A percentile compares a stretch with the other conserved stretches of the same genome.
These are phyloP conservation scores for Dactylonectria macrodidyma DNA, from an alignment of 2,329 filamentous ascomycete species.

Conservation along the genomic window DNA sequence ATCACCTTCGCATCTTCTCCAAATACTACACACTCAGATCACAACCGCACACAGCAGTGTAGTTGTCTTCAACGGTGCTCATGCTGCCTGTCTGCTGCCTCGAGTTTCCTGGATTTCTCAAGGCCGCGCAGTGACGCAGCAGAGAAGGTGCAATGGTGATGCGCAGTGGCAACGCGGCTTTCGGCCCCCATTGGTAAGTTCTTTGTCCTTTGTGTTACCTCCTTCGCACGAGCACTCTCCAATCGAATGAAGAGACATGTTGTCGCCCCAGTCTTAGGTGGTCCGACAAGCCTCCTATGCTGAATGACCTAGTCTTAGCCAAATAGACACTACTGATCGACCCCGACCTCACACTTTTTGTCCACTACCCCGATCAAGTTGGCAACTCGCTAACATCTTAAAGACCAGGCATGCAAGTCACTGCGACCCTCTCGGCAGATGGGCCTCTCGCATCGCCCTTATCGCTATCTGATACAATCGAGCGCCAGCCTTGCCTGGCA, in stretches of 20 bases:
- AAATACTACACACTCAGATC: conserved; percentile 2
- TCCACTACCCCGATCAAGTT: conserved; percentile 16
- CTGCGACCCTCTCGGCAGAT: conserved; percentile 4
- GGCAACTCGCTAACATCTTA: conserved; percentile 40
- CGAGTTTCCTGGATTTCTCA: not conserved
- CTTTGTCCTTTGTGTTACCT: conserved; percentile 9
- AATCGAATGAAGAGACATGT: conserved; percentile 61
- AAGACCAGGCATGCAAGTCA: conserved; percentile 30
- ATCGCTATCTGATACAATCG: conserved; percentile 60
- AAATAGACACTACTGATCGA: conserved; percentile 68
- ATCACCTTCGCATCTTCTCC: conserved; percentile 39
- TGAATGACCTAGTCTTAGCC: conserved; percentile 69
- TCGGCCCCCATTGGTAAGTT: conserved; percentile 38
- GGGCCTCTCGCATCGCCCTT: conserved; percentile 54
- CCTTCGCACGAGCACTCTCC: conserved; percentile 1
- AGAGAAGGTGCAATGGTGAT: not conserved
- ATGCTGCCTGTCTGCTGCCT: not conserved
- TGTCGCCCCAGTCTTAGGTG: conserved; percentile 67
- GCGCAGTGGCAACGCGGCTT: conserved; percentile 7
- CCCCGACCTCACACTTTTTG: conserved; percentile 31
- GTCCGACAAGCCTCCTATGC: conserved; percentile 63
- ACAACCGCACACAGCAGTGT: not conserved
- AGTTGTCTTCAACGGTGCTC: conserved; percentile 6
- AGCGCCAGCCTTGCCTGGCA: conserved; percentile 61
- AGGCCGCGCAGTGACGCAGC: not conserved